Evolutionary conservation across 257 asterid species (phyloP).

Genomic region (Solanum phureja): DNA sequence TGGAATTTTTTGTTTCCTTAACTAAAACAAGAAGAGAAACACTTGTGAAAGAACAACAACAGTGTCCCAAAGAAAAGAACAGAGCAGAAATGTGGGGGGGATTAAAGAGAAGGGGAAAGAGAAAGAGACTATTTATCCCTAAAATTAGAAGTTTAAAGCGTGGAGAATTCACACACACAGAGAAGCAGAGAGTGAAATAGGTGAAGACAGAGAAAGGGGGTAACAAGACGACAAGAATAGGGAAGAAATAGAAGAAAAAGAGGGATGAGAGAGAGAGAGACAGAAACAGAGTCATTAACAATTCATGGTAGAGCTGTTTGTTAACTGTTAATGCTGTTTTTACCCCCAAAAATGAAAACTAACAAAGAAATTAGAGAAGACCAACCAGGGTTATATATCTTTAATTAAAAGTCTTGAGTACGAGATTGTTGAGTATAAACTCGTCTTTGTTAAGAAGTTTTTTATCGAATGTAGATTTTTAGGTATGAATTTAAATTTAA

Average conservation of each 20-base stretch:
- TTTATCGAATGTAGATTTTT: too few species aligned
- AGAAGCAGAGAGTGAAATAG: background rate
- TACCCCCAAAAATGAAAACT: background rate
- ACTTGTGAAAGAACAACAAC: conserved; percentile 17
- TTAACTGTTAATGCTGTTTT: background rate
- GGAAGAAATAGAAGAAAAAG: background rate
- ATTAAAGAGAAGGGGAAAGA: background rate
- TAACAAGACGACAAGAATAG: background rate
- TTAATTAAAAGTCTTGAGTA: background rate
- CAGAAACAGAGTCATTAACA: background rate
- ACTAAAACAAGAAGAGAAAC: conserved; percentile 15
- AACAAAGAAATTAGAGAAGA: background rate
- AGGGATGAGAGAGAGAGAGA: background rate
- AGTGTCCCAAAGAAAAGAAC: background rate
- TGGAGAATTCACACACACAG: background rate
- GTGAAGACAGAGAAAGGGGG: background rate
- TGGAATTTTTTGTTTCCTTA: background rate
- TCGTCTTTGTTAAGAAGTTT: too few species aligned
- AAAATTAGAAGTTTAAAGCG: background rate
- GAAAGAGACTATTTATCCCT: background rate
- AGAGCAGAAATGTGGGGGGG: background rate
- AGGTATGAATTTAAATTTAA: too few species aligned
- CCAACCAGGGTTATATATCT: too few species aligned
- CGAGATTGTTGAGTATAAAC: too few species aligned
- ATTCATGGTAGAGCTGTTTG: background rate